Conservation (phyloP, 192 early-diverging fungal genomes). For the Dissophora ornata region DNA sequence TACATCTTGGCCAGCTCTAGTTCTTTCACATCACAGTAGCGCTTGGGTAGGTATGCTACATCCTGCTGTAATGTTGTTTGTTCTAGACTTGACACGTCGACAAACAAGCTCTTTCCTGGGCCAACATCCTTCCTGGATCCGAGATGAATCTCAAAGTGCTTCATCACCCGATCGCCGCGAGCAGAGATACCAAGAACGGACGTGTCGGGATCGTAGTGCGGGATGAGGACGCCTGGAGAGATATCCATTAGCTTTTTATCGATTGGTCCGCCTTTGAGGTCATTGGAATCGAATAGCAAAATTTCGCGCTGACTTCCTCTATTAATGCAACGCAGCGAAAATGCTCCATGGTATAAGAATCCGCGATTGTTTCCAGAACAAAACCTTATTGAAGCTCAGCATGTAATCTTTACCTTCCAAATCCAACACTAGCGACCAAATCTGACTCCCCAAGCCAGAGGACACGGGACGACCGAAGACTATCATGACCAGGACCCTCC, state of each 20-base stretch:
- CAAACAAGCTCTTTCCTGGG: conserved; percentile 34
- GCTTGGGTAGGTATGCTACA: conserved; percentile 79
- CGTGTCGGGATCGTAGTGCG: conserved; percentile 77
- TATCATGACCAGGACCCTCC: conserved; percentile 73
- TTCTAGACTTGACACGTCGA: conserved; percentile 72
- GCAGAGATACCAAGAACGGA: conserved; percentile 75
- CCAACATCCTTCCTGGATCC: conserved; percentile 18
- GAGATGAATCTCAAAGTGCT: conserved; percentile 74
- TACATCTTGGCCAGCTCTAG: conserved; percentile 80
- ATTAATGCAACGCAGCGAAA: neutral
- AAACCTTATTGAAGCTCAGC: no score
- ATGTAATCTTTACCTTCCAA: conserved; percentile 72
- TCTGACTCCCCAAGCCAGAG: conserved; percentile 71
- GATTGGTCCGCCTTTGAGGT: conserved; percentile 54
- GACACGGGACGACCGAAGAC: conserved; percentile 71
- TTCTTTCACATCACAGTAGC: conserved; percentile 66
- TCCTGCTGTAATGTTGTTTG: conserved; percentile 72
- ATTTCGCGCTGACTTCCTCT: conserved; percentile 79
- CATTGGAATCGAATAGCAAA: conserved; percentile 58
- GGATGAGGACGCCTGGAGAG: conserved; percentile 80
- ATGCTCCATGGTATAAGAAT: neutral
- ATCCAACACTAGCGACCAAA: conserved; percentile 74
- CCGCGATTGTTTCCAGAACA: no score
- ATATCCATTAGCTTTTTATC: conserved; percentile 69
- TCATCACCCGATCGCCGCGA: conserved; percentile 82